These are phyloP conservation scores for Castanospermum australe DNA, from an alignment of 306 rosid species.

Conservation along the genomic window DNA sequence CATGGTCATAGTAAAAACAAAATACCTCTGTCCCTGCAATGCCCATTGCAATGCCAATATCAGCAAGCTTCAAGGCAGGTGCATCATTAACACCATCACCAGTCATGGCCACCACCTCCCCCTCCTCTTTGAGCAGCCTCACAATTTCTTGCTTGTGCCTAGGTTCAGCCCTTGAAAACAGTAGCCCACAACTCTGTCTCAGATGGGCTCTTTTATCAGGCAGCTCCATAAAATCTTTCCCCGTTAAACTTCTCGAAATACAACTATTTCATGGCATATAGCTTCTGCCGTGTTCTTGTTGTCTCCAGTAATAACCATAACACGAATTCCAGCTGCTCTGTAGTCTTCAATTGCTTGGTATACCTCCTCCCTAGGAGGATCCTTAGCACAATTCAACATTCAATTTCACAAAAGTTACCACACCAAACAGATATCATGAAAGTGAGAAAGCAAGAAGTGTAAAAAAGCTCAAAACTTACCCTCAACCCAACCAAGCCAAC, in stretches of 20 bases:
- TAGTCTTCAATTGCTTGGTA: constrained; percentile 84
- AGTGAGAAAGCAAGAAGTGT: constrained; percentile 1
- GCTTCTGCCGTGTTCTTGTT: constrained; percentile 96
- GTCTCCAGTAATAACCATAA: constrained; percentile 93
- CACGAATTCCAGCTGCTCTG: constrained; percentile 93
- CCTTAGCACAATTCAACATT: constrained; percentile 47
- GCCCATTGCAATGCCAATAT: constrained; percentile 98
- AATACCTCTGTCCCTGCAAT: constrained; percentile 94
- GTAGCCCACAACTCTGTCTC: constrained; percentile 70
- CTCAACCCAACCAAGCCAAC: constrained; percentile 86
- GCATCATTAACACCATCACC: constrained; percentile 98
- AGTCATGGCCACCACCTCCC: constrained; percentile 91
- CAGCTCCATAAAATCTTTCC: constrained; percentile 69
- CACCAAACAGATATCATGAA: background rate
- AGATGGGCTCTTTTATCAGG: constrained; percentile 53
- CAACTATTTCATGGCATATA: constrained; percentile 90
- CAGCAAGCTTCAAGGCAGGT: constrained; percentile 95
- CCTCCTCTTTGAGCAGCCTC: constrained; percentile 82
- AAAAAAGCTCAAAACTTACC: constrained; percentile 55
- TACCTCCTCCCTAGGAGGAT: constrained; percentile 94
- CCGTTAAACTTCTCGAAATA: constrained; percentile 81
- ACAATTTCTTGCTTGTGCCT: constrained; percentile 93
- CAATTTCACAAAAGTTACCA: constrained; percentile 3
- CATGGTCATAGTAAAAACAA: background rate
- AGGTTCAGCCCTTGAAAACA: constrained; percentile 99